Evolutionary conservation across 345 rosid species (phyloP), one percentile per base, ranked within the genome.

Genomic region (Gossypium stocksii): DNA sequence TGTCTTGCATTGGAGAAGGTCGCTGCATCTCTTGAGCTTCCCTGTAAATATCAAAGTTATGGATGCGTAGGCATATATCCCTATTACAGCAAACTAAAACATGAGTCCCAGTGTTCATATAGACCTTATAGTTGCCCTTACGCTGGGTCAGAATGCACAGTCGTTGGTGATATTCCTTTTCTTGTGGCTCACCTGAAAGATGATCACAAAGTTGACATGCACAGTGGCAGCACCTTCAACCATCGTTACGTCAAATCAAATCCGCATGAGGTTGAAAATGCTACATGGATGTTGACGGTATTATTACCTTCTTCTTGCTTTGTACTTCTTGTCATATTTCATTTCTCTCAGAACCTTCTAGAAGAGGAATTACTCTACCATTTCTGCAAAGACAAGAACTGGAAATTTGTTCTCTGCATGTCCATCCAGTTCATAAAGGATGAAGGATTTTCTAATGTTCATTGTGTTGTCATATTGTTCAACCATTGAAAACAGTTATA

Each of bases 251-350:
- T 91, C 66, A 91, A 91, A 68, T 85, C 93, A 61, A 91, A 91
- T 80, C 92, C 97, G 2, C 92, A 88, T 64, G 97, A 89, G 79
- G 94, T 88, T 38, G 94, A 88, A 85, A 91, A 89, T 67, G 97
- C 97, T 14, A 89, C 97, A 27, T 88, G 97, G 94, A 89, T 91
- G 97, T 77, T 88, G 63, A 91, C 97, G 89, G 92, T 89, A 85
- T 58, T 69, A 19, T 64, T 72, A 8, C 45, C 63, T 60, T 64
- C 10, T 68, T 70, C 44, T 69, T 49, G 22, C 70, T n/a, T 13
- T 2, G 25, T 19, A 25, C 25, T 20, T 46, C 38, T 22, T 70
- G 62, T 56, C 54, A 8, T 15, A 15, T n/a, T 67, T 71, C 58
- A 56, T 56, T 56, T 57, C 13, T 34, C 7, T 34, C 41, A 34